Base-by-base conservation (phyloP, 495 filamentous ascomycete species). In the Talaromyces wortmannii region DNA sequence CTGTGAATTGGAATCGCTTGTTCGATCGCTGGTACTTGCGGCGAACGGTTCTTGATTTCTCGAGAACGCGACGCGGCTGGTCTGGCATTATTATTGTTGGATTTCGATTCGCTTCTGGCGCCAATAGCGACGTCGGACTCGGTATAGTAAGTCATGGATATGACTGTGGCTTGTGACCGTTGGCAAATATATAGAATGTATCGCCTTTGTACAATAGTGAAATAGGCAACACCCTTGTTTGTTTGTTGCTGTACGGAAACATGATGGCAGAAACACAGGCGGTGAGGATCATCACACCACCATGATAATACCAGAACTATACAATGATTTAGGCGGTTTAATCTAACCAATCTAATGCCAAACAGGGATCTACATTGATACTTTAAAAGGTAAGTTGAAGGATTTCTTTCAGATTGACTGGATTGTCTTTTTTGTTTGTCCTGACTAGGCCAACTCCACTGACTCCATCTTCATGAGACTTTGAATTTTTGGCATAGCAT, bases 11-110 rank as follows among this genome's bases (percentile, higher is more conserved):
- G 60, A 74, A 65, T 45, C 63, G 69, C 58, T 71, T 72, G 67
- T 73, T 73, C 60, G 68, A 73, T 60, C 77, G 71, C 55, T 78
- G 73, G 64, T 78, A 79, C 57, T 66, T 73, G 57, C 67, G 73
- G 61, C 66, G 70, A 43, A 67, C 69, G 15, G 63, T 68, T 59
- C 68, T 71, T 57, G 66, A 77, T 69, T 78, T 74, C 33, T 78
- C 74, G 49, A 78, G 67, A 53, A 75, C 64, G 44, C 71, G 71
- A 31, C 65, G 70, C 55, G 69, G 69, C 48, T 67, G 59, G 13
- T 51, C 23, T 23, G 23, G 23, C 23, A 18, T 44, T 52, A 40
- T 49, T 49, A 10, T 2, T 31, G 18, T 30, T 49, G 47, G 15
- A 5, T 36, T 30, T 10, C 30, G 40, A 40, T 31, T 44, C 50